A percentile compares a stretch with the other conserved stretches of the same genome.
These are phyloP conservation scores for Rhytidiadelphus loreus DNA, from an alignment of 225 moss, liverwort and hornwort species.

Conservation along the genomic window DNA sequence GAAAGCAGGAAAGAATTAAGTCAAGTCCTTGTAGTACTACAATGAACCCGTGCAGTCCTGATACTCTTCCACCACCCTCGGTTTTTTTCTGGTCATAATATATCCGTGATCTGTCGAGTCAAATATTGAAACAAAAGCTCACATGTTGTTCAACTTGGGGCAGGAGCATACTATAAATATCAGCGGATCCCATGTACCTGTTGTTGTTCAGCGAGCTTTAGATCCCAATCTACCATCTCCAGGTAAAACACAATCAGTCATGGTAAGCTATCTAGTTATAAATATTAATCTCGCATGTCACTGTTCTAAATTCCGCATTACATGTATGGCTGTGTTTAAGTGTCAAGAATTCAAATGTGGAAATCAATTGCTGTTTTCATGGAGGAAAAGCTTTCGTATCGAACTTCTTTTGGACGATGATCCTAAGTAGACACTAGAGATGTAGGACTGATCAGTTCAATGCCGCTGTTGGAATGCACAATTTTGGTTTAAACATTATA, in stretches of 20 bases:
- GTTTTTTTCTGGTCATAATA: background rate
- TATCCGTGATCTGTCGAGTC: background rate
- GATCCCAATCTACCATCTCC: constrained; percentile 20
- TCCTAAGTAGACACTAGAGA: background rate
- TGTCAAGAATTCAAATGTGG: background rate
- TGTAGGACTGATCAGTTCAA: background rate
- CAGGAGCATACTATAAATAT: constrained; percentile 50
- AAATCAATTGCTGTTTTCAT: background rate
- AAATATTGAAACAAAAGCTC: background rate
- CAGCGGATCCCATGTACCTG: constrained; percentile 23
- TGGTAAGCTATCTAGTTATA: background rate
- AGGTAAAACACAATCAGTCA: constrained; percentile 8
- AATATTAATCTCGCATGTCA: background rate
- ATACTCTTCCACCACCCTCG: background rate
- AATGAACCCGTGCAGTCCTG: background rate
- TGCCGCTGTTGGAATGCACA: background rate
- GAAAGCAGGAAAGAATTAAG: background rate
- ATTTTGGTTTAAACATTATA: background rate
- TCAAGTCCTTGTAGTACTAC: background rate
- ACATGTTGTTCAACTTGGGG: background rate
- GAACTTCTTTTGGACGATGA: background rate
- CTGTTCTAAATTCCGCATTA: background rate
- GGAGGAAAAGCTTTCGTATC: background rate
- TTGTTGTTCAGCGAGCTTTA: constrained; percentile 32
- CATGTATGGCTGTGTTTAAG: background rate